A percentile compares a stretch with the other conserved stretches of the same genome.
These are phyloP conservation scores for Calycina marina DNA, from an alignment of 2,329 filamentous ascomycete genomes.

Conservation along the genomic window DNA sequence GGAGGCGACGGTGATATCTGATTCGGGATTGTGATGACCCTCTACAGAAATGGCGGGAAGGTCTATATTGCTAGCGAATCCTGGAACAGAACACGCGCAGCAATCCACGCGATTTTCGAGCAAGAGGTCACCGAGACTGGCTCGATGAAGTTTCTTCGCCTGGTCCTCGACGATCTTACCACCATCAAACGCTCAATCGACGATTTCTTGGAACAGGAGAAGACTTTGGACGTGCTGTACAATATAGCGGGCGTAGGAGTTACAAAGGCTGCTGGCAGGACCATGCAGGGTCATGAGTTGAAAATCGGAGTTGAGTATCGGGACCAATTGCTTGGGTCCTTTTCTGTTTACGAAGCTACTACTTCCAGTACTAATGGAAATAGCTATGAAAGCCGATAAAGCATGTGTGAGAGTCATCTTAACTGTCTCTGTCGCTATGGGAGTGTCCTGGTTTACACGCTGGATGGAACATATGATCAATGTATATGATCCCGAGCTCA, in stretches of 20 bases:
- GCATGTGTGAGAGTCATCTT: conserved; percentile 8
- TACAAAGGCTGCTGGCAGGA: conserved; percentile 19
- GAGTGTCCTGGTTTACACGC: not conserved
- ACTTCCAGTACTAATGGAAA: conserved; percentile 24
- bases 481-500: conserved; percentile 2
- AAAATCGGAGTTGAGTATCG: conserved; percentile 14
- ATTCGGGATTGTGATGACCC: conserved; percentile 30
- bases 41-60: conserved; percentile 33
- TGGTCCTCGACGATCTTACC: conserved; percentile 24
- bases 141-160: conserved; percentile 21
- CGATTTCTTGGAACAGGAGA: conserved; percentile 22
- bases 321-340: conserved; percentile 8
- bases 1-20: conserved; percentile 23
- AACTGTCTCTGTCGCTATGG: conserved; percentile 3
- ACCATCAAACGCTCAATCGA: conserved; percentile 23
- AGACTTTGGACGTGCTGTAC: conserved; percentile 25
- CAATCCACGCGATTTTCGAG: too few species aligned
- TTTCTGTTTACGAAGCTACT: conserved; percentile 21
- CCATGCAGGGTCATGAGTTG: conserved; percentile 22
- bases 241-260: conserved; percentile 25
- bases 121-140: too few species aligned
- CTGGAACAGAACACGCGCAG: conserved; percentile 22
- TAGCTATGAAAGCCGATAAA: conserved; percentile 1
- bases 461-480: not conserved
- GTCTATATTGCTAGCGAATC: conserved; percentile 34